These are phyloP conservation scores for Silene noctiflora DNA, from an alignment of 179 eudicot species.

Conservation along the genomic window DNA sequence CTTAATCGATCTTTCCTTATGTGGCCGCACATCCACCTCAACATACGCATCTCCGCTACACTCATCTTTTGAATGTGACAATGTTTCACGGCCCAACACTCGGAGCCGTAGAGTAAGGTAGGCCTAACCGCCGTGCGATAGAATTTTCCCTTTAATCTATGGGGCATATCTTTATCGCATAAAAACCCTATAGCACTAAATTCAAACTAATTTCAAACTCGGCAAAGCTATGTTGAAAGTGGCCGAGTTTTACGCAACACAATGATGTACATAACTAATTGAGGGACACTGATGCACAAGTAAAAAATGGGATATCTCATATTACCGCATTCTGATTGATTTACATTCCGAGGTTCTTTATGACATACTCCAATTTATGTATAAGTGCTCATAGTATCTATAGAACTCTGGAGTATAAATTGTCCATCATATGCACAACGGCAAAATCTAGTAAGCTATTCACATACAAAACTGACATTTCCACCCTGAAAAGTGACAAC, in stretches of 20 bases:
- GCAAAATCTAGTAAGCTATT: slow-evolving; percentile 2
- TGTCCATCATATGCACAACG: not conserved
- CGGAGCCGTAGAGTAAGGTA: no score
- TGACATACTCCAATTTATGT: not conserved
- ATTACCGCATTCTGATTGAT: not conserved
- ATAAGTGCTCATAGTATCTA: not conserved
- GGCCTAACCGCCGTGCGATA: no score
- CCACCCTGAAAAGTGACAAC: not conserved
- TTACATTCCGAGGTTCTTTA: not conserved
- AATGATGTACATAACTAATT: not conserved
- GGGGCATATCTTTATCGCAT: no score
- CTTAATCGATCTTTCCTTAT: no score
- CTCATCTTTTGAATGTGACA: no score
- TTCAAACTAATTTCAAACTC: not conserved
- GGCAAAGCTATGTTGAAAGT: not conserved
- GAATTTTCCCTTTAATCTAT: no score
- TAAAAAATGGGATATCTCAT: not conserved
- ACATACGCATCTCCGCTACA: no score
- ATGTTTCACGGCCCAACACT: no score
- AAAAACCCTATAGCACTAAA: no score
- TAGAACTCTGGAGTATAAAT: not conserved
- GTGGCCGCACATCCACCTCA: no score
- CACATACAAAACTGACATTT: not conserved
- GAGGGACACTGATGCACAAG: not conserved
- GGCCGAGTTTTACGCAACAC: not conserved